Conservation (phyloP, 805 yeast genomes). For the Spathaspora arborariae region DNA sequence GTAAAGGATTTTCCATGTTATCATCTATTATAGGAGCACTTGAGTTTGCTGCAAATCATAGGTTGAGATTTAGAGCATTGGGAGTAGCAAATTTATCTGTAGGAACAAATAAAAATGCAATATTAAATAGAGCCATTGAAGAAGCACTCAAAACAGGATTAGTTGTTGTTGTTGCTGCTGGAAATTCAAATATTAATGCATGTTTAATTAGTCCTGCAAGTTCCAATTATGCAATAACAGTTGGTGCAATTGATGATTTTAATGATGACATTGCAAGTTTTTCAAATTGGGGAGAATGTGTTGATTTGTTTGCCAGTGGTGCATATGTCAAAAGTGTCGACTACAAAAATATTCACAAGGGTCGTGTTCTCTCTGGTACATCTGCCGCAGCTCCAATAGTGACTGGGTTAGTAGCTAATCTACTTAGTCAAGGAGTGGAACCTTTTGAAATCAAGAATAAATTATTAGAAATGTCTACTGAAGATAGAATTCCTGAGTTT, state of each 20-base stretch:
- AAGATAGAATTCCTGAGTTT: conserved; percentile 43
- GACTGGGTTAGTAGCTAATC: conserved; percentile 57
- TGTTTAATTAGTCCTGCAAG: conserved; percentile 86
- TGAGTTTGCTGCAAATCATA: conserved; percentile 63
- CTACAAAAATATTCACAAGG: conserved; percentile 19
- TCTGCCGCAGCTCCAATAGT: conserved; percentile 78
- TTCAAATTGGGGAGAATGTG: conserved; percentile 88
- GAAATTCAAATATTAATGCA: conserved; percentile 75
- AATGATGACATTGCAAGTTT: conserved; percentile 69
- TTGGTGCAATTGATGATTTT: conserved; percentile 83
- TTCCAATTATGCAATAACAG: conserved; percentile 65
- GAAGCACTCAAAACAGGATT: conserved; percentile 74
- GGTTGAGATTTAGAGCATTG: conserved; percentile 23
- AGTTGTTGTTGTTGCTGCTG: conserved; percentile 78
- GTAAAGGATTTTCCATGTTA: conserved; percentile 64
- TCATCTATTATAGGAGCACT: conserved; percentile 62
- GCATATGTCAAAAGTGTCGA: conserved; percentile 58
- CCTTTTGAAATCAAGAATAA: conserved; percentile 39
- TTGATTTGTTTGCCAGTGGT: conserved; percentile 83
- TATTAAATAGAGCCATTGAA: conserved; percentile 69
- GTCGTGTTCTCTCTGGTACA: conserved; percentile 58
- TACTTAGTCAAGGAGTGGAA: conserved; percentile 49
- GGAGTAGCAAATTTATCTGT: conserved; percentile 79
- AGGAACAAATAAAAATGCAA: conserved; percentile 64
- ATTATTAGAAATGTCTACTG: conserved; percentile 44